Conservation (phyloP, 225 moss, liverwort and hornwort genomes). For the Sphagnum contortum region DNA sequence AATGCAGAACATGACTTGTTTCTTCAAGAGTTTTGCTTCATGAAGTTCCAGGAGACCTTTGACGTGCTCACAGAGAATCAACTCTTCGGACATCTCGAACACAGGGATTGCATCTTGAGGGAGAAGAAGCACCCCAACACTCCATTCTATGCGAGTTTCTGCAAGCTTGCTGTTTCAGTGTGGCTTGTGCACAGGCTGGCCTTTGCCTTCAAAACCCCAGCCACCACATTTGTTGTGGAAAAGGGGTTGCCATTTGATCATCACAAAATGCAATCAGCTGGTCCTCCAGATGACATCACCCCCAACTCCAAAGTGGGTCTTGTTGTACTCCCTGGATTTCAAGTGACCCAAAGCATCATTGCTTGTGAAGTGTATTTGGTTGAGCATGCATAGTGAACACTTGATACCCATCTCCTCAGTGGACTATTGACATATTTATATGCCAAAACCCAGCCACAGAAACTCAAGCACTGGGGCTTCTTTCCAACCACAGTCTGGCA, state of each 20-base stretch:
- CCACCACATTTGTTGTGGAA: background rate
- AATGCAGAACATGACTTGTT: background rate
- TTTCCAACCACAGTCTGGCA: too few relatives aligned
- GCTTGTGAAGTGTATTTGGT: slow-evolving; percentile 14
- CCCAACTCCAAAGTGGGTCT: slow-evolving; percentile 13
- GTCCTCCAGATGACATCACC: slow-evolving; percentile 9
- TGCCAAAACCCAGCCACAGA: too few relatives aligned
- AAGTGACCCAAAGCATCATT: slow-evolving; percentile 10
- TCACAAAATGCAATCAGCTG: slow-evolving; percentile 12
- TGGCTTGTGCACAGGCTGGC: slow-evolving; percentile 19
- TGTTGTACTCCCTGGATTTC: slow-evolving; percentile 12
- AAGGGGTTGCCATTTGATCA: slow-evolving; percentile 2
- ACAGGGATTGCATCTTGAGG: background rate
- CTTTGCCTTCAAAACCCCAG: slow-evolving; percentile 9
- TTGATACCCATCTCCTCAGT: too few relatives aligned
- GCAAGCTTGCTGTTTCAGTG: slow-evolving; percentile 18
- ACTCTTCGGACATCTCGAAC: background rate
- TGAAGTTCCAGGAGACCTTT: slow-evolving; percentile 2
- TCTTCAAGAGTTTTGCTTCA: slow-evolving; percentile 10
- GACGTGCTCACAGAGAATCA: background rate
- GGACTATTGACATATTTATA: too few relatives aligned
- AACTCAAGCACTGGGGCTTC: too few relatives aligned
- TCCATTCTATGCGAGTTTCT: slow-evolving; percentile 15
- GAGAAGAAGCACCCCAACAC: background rate
- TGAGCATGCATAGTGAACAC: too few relatives aligned